Evolutionary conservation across 2,329 filamentous ascomycete genomes (phyloP), one percentile per base, ranked within the genome.

Genomic region (Xylariaceae sp.): DNA sequence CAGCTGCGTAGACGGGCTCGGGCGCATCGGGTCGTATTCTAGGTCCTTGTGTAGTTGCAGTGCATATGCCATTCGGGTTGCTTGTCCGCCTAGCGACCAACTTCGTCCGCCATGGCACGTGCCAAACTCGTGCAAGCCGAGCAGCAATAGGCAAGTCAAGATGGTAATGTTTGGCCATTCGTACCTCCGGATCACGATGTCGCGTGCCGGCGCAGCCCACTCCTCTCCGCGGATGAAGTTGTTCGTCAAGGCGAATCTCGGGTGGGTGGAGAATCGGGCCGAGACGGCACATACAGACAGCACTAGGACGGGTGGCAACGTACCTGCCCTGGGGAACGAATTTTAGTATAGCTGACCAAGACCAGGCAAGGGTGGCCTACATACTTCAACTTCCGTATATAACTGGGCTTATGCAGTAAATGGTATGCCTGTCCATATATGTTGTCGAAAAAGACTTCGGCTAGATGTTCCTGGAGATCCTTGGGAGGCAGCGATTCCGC

Each of bases 151-250:
- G 32, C 90, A 92, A 4, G 89, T 96, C 31, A 98, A 65, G 29
- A 96, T 94, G 2, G 90, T 97, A 47, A 97, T 92, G 59, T 95
- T 97, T 1, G 92, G 90, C 66, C 88, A 87, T 57, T 97, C 92
- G 54, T 94, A 96, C 51, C 88, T 78, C 56, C 82, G 85, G 29
- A 87, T 76, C 15, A 92, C 83, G 45, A 97, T 96, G 26, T 88
- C 83, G 34, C 89, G 76, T n/a, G 90, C 90, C 18, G 82, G 80
- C 16, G 78, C 79, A 5, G 88, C 92, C 89, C 90, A 98, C 46
- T 85, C 80, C 59, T 97, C 90, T 4, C 92, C 92, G 30, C 88
- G 82, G 29, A 94, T 67, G 57, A 95, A 97, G 38, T 83, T 85
- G 5, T 85, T 85, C 41, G 82, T 79, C 2, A 78, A 81, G 49